Evolutionary conservation across 1,284 basidiomycete genomes (phyloP), one percentile per base, ranked within the genome.

Genomic region (Papiliotrema flavescens): DNA sequence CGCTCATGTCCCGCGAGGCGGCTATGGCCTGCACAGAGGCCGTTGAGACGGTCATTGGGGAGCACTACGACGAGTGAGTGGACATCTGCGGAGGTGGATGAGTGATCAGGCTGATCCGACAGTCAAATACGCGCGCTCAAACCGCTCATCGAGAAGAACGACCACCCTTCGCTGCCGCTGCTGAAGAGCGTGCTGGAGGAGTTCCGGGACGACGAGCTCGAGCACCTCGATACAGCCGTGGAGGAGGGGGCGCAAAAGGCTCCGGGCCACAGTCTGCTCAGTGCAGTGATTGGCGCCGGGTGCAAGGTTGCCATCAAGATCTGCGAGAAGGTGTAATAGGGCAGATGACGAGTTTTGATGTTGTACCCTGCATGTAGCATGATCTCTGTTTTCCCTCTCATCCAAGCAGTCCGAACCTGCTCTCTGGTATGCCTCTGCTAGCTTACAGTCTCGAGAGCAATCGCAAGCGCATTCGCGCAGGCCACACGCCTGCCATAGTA

Each of bases 1-100:
- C 91, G 0, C 74, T 95, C 19, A 82, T 97, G 82, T 89, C 94
- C 17, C 88, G 86, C 66, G 86, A 97, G 63, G 91, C 92, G 7
- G 93, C 94, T 1, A 98, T 98, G 94, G 94, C 94, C 2, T 97
- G 93, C 66, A 98, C 94, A 0, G 94, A 98, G 74, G 94, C 94
- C 0, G 93, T 98, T 4, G 94, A 98, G 76, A 97, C 92, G 0
- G 91, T 93, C 47, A 98, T 98, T 53, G 94, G 94, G 26, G 94
- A 98, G 74, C 94, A 98, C 73, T 98, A 98, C 67, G 91, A 97
- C 73, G 92, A 97, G 93, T 95, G 72, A 74, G 90, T 82, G 20
- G 17, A 11, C 11, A 13, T 23, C 8, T 20, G 19, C 2, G 11
- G 43, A 17, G 6, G 32, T 1, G 17, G 28, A 26, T 8, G 24